phyloP scores from a whole-genome alignment of 495 filamentous ascomycete genomes.

The Podospora australis region DNA sequence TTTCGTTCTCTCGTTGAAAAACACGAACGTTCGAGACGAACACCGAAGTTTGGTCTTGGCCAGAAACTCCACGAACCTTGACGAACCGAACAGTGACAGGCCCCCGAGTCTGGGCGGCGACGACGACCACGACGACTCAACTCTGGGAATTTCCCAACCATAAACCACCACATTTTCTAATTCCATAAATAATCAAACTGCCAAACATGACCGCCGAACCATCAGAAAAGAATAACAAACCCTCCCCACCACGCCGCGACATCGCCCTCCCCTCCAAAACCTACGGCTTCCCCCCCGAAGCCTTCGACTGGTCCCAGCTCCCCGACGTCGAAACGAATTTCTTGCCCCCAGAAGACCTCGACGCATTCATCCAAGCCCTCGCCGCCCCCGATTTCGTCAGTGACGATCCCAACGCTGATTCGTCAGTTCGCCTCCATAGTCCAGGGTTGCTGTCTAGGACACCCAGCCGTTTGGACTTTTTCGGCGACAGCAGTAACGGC shows the following conservation, averaged over 20 bases:
- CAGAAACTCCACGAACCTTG: no score
- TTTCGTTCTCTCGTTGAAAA: no score
- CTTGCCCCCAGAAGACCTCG: conserved; percentile 49
- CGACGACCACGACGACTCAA: neutral
- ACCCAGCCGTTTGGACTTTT: conserved; percentile 15
- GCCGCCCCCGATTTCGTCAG: conserved; percentile 45
- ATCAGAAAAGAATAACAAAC: neutral
- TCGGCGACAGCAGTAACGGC: conserved; percentile 8
- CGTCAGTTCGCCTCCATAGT: conserved; percentile 20
- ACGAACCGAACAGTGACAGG: no score
- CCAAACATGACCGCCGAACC: conserved; percentile 3
- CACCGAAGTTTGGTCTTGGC: no score
- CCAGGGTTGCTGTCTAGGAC: conserved; percentile 17
- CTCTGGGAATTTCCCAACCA: neutral
- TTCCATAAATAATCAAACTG: neutral
- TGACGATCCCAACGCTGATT: conserved; percentile 27
- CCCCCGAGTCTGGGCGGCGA: no score
- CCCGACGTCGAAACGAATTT: conserved; percentile 65
- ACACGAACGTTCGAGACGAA: no score
- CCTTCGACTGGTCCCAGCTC: conserved; percentile 42
- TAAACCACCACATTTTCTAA: neutral
- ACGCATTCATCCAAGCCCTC: conserved; percentile 53
- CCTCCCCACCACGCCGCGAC: conserved; percentile 3
- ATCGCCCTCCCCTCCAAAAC: conserved; percentile 23
- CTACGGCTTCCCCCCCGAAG: conserved; percentile 43